A percentile compares a stretch with the other conserved stretches of the same genome.
These are phyloP conservation scores for Curvularia sp. DNA, from an alignment of 2,329 filamentous ascomycete genomes.

Conservation along the genomic window DNA sequence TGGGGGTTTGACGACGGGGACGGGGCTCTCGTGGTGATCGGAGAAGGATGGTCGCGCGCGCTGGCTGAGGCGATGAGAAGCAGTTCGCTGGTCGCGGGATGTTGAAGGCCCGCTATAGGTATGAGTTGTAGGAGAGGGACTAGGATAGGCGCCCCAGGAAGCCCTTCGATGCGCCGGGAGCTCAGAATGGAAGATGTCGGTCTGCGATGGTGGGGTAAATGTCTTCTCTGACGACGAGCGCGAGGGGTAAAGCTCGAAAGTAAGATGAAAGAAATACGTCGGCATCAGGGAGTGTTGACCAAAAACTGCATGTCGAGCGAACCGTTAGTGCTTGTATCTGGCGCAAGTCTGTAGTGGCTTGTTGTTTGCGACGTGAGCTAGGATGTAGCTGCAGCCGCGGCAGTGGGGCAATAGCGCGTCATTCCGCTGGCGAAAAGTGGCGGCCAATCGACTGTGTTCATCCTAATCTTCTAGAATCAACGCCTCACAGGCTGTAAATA, in stretches of 20 bases:
- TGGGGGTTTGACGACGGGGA: conserved; percentile 48
- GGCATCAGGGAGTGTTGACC: conserved; percentile 55
- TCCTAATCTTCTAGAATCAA: too few relatives aligned
- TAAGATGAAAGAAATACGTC: conserved; percentile 69
- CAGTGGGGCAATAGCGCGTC: conserved; percentile 20
- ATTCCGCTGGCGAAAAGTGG: conserved; percentile 3
- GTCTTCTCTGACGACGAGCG: conserved; percentile 40
- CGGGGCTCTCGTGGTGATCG: conserved; percentile 48
- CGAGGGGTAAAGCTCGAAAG: conserved; percentile 63
- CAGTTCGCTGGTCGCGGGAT: conserved; percentile 28
- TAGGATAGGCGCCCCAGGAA: conserved; percentile 45
- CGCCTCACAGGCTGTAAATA: background rate
- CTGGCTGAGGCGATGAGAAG: conserved; percentile 40
- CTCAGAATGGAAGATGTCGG: conserved; percentile 55
- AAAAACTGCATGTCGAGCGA: conserved; percentile 25
- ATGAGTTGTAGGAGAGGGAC: conserved; percentile 14
- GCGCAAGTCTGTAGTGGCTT: background rate
- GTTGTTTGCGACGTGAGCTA: conserved; percentile 15
- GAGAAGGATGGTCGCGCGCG: conserved; percentile 46
- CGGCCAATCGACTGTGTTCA: background rate
- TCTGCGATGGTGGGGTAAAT: conserved; percentile 52
- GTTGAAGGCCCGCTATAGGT: conserved; percentile 20
- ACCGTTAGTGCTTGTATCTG: background rate
- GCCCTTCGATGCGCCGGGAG: conserved; percentile 54
- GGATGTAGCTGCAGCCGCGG: conserved; percentile 6